Evolutionary conservation across 495 filamentous ascomycete species (phyloP).

Genomic region (Talaromyces ruber): DNA sequence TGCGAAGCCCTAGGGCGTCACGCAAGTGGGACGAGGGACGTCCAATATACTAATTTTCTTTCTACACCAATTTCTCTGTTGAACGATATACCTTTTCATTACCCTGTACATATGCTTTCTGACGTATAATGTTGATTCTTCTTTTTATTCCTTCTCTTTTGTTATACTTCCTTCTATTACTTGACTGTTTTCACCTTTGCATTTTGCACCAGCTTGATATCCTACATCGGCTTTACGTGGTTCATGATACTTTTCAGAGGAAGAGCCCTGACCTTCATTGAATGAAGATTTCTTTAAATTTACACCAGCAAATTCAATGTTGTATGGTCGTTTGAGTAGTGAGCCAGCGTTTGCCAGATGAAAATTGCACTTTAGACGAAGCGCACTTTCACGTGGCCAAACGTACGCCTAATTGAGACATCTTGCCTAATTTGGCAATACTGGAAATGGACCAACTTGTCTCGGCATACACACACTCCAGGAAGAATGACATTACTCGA

Average conservation of each 20-base stretch:
- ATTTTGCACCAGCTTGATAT: neutral
- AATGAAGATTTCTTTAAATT: neutral
- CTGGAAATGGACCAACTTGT: neutral
- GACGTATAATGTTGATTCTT: neutral
- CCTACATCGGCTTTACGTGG: neutral
- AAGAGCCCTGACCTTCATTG: neutral
- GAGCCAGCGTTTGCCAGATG: neutral
- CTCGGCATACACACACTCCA: neutral
- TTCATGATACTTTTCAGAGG: neutral
- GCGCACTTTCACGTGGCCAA: neutral
- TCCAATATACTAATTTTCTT: conserved; percentile 48
- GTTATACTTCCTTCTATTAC: neutral
- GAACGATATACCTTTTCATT: neutral
- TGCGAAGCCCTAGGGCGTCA: conserved; percentile 23
- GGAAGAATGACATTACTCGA: too few species aligned
- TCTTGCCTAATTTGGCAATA: neutral
- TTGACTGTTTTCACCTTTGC: neutral
- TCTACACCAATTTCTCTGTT: neutral
- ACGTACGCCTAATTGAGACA: neutral
- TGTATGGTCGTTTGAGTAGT: neutral
- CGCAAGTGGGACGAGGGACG: conserved; percentile 56
- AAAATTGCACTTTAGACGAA: neutral
- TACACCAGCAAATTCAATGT: neutral
- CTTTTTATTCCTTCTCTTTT: neutral
- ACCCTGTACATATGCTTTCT: conserved; percentile 3